Conservation (phyloP, 2,329 filamentous ascomycete genomes). For the Fusarium camptoceras region DNA sequence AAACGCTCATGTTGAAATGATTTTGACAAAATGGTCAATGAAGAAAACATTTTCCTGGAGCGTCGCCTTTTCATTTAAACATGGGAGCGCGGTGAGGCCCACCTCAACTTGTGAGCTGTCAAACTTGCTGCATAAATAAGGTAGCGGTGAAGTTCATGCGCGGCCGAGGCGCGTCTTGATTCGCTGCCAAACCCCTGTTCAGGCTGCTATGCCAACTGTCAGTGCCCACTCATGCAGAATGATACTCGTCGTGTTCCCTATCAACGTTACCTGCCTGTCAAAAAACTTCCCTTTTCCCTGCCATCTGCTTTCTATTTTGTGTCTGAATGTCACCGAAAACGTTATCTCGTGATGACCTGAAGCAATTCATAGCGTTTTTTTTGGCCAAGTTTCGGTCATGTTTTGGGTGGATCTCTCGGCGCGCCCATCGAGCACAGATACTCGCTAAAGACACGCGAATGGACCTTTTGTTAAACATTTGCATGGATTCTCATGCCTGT, state of each 20-base stretch:
- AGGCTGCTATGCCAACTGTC: not conserved
- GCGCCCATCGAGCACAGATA: not conserved
- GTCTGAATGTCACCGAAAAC: not conserved
- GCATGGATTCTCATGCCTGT: not conserved
- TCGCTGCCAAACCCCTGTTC: not conserved
- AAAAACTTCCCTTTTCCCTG: not conserved
- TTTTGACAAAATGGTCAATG: not conserved
- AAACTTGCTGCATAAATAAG: not conserved
- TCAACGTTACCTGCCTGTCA: not conserved
- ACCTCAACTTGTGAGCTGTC: not conserved
- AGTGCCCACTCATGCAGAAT: not conserved
- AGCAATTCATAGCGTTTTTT: not conserved
- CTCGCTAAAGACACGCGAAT: not conserved
- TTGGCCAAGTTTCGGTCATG: not conserved
- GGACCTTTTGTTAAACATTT: not conserved
- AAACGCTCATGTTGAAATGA: not conserved
- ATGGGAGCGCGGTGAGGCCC: not conserved
- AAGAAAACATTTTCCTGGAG: not conserved
- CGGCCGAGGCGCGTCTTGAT: not conserved
- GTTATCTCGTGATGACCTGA: not conserved
- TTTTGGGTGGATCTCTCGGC: not conserved
- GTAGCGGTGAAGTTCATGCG: not conserved
- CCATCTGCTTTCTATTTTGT: not conserved
- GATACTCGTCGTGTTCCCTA: not conserved
- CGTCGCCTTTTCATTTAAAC: not conserved